Percentiles rank a stretch among this genome's conserved stretches.
Evolutionary conservation across 1,284 basidiomycete species (phyloP).

Genomic region (Tilletia setariae): DNA sequence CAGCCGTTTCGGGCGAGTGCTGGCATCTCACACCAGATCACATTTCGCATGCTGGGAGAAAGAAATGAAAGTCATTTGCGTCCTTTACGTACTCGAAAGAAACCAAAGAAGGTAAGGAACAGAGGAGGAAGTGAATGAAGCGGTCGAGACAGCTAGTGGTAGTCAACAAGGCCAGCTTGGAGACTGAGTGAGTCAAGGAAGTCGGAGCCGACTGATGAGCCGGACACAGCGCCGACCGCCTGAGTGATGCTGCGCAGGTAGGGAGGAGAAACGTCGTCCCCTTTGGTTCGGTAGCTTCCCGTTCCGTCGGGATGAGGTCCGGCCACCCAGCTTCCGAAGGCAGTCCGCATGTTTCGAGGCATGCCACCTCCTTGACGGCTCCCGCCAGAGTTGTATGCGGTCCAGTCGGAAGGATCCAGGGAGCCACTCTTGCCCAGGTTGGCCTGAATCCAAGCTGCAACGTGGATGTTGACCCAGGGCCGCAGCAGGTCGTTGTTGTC

Average conservation of each 20-base stretch:
- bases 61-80: no score
- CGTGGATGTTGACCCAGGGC: conserved; percentile 52
- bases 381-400: not conserved
- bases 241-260: conserved; percentile 3
- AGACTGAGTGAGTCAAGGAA: no score
- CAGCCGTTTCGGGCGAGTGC: no score
- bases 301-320: conserved; percentile 6
- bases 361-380: not conserved
- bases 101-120: no score
- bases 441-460: conserved; percentile 40
- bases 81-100: no score
- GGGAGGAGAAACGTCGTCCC: conserved; percentile 12
- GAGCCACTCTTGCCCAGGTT: conserved; percentile 15
- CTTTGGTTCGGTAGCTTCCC: conserved; percentile 9
- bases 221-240: conserved; percentile 1
- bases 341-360: not conserved
- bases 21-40: no score
- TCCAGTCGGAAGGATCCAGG: conserved; percentile 16
- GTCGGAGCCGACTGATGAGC: not conserved
- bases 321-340: conserved; percentile 11
- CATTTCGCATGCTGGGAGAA: no score
- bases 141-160: no score
- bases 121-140: no score
- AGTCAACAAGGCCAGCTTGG: no score
- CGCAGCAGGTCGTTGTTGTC: conserved; percentile 38